Conservation (phyloP, 306 rosid species). For the Trichosanthes truncata region DNA sequence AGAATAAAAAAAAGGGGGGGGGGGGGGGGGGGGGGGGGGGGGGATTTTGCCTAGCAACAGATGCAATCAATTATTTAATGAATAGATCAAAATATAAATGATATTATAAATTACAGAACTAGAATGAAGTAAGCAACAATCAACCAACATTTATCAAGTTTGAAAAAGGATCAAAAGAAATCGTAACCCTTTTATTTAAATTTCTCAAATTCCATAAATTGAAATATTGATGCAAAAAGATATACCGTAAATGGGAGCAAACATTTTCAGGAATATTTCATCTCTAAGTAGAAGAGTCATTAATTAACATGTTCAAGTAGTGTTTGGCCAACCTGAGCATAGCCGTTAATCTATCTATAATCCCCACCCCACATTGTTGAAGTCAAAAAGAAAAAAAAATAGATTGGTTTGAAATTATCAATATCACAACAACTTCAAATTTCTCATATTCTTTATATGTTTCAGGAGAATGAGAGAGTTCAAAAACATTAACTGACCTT, state of each 20-base stretch:
- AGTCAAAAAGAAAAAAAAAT: not conserved
- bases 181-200: not conserved
- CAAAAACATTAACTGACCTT: no score
- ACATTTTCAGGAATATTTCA: not conserved
- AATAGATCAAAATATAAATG: not conserved
- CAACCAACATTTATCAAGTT: not conserved
- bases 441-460: no score
- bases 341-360: not conserved
- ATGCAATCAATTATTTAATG: not conserved
- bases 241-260: not conserved
- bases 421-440: no score
- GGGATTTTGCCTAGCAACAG: not conserved
- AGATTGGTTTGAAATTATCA: not conserved
- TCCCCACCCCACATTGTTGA: not conserved
- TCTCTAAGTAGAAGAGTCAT: no score
- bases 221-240: no score
- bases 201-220: no score
- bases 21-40: no score
- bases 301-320: not conserved
- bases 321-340: no score
- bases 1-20: no score
- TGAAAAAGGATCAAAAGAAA: not conserved
- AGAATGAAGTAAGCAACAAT: not conserved
- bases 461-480: no score
- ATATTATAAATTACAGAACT: not conserved